Base-by-base conservation (phyloP, 2,329 filamentous ascomycete species). In the Zymoseptoria pseudotritici region DNA sequence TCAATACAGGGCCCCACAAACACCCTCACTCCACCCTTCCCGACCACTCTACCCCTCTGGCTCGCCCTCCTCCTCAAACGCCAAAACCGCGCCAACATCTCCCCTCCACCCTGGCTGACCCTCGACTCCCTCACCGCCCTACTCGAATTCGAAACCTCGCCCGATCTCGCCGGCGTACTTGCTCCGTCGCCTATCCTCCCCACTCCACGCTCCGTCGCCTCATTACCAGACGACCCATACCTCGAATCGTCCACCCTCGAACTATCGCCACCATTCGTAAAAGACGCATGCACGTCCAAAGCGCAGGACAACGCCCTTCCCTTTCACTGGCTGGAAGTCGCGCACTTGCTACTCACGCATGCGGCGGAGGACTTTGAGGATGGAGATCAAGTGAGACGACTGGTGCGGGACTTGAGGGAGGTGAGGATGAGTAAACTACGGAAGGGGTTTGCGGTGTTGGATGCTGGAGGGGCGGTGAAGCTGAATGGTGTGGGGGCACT, bases 301-400 rank as follows among this genome's bases (percentile, higher is more conserved):
- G 84, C 88, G 1, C 85, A 87, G 8, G 77, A 85, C 0, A 85
- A 86, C 50, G 84, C 86, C 13, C 79, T 99, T 31, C 94, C 94
- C 0, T 97, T 96, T 72, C 93, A 97, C 77, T 99, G 93, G 92
- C 83, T 96, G 50, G 94, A 97, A 76, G 78, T 97, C 8, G 87
- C 89, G 19, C 91, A 96, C 75, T 86, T 95, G 72, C 79, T 99
- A 53, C 83, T 99, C 2, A 88, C 92, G 53, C 88, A 90, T 58
- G 92, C 92, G 3, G 82, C 84, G 24, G 92, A 97, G 73, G 92
- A 97, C 73, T 83, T 97, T 55, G 82, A 84, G 42, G 80, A 88
- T 0, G 82, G 89, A 2, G 87, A 91, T 65, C 84, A 86, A 65
- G 86, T 95, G 7, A 80, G 92, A 6, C 83, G 88, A 24, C 73